phyloP scores from a whole-genome alignment of 345 rosid species.

The Arabis hirsuta region DNA sequence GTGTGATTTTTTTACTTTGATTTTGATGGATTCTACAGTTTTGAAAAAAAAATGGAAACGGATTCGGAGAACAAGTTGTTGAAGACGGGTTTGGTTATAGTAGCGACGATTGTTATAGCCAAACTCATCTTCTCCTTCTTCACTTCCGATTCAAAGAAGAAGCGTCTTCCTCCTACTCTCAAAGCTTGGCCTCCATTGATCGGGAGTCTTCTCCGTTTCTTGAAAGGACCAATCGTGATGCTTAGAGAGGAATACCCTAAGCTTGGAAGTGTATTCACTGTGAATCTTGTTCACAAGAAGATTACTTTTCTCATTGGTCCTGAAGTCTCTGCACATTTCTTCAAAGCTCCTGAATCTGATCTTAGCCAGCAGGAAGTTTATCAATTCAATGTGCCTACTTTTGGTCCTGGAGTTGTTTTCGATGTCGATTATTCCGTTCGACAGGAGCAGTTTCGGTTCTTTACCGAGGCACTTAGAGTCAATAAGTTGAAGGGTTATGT shows the following conservation, averaged over 20 bases:
- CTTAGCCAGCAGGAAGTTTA: slow-evolving; percentile 98
- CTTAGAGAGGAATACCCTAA: slow-evolving; percentile 85
- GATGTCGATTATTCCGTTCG: slow-evolving; percentile 88
- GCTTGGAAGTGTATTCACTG: slow-evolving; percentile 91
- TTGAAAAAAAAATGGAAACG: slow-evolving; percentile 30
- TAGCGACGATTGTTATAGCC: slow-evolving; percentile 71
- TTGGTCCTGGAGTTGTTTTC: slow-evolving; percentile 97
- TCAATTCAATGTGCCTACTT: slow-evolving; percentile 94
- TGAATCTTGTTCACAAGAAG: slow-evolving; percentile 68
- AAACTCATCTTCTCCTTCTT: slow-evolving; percentile 69
- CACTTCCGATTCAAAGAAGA: slow-evolving; percentile 59
- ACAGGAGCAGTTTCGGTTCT: slow-evolving; percentile 96
- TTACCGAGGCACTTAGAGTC: slow-evolving; percentile 84
- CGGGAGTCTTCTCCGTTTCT: slow-evolving; percentile 73
- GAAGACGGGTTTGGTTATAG: slow-evolving; percentile 61
- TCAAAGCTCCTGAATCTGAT: slow-evolving; percentile 87
- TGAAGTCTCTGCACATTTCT: slow-evolving; percentile 95
- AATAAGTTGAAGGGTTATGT: slow-evolving; percentile 91
- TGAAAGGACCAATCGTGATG: slow-evolving; percentile 85
- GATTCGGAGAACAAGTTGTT: slow-evolving; percentile 63
- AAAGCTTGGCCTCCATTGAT: slow-evolving; percentile 61
- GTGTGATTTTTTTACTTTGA: background rate
- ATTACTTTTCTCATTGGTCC: slow-evolving; percentile 95
- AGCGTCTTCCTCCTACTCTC: slow-evolving; percentile 78
- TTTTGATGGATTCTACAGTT: slow-evolving; percentile 19